Evolutionary conservation across 2,329 filamentous ascomycete species (phyloP), one percentile per base, ranked within the genome.

Genomic region (Aspergillus spinulosporus): DNA sequence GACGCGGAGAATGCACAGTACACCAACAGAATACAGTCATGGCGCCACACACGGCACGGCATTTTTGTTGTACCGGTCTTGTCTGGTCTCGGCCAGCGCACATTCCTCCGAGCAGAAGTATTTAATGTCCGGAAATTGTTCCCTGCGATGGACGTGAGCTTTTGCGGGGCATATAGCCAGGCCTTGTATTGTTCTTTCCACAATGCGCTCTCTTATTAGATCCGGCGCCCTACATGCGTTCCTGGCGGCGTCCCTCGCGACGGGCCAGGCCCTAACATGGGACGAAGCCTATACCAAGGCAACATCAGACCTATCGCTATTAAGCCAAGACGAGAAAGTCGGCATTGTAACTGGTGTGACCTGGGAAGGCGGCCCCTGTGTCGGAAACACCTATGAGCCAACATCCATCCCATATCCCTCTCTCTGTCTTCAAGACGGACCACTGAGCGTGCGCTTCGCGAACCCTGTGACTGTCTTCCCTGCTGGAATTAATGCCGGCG

Each of bases 391-490:
- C 4, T 66, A 67, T 31, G 58, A 62, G 2, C 61, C 65, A 11
- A 56, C 56, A 6, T 68, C 64, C 8, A 68, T 70, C 11, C 57
- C 59, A 11, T 72, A 71, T 48, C 69, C 69, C 4, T 71, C 68
- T 1, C 44, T 72, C 28, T 72, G 70, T 56, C 59, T 72, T 5
- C 69, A 72, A 37, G 69, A 72, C 39, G 65, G 65, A 0, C 69
- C 68, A 3, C 47, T 70, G 57, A 76, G 76, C 9, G 67, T 78
- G 7, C 68, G 77, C n/a, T 72, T 67, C 32, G 73, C 73, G 1
- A 74, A 78, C 36, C 71, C 71, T 1, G 75, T 79, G 3, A 77
- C 72, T 47, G 75, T 69, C 1, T 78, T 73, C 50, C 73, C 76
- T 4, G 72, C 73, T 1, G 75, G 72, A 5, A 63, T 79, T n/a